Evolutionary conservation across 1,284 basidiomycete genomes (phyloP).

Genomic region (Naganishia albida): DNA sequence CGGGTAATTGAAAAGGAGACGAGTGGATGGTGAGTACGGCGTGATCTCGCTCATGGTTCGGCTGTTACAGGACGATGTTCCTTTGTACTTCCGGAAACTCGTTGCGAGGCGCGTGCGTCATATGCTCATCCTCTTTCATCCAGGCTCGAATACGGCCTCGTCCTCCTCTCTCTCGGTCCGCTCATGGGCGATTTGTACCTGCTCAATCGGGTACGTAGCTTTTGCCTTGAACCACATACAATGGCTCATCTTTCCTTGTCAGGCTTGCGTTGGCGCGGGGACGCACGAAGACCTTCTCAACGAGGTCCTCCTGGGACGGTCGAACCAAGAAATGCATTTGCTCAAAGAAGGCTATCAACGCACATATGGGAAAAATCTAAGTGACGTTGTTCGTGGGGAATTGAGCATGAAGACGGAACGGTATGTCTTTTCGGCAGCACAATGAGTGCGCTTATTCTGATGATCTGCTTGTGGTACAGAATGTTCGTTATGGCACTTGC

Average conservation of each 20-base stretch:
- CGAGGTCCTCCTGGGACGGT: conserved; percentile 51
- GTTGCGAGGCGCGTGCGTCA: too few relatives aligned
- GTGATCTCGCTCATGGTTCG: background rate
- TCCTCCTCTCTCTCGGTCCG: conserved; percentile 51
- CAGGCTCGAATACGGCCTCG: conserved; percentile 52
- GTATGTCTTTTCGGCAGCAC: conserved; percentile 30
- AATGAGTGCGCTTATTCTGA: background rate
- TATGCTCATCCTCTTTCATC: background rate
- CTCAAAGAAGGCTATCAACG: conserved; percentile 52
- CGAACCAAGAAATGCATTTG: conserved; percentile 54
- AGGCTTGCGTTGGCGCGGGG: conserved; percentile 51
- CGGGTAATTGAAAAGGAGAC: conserved; percentile 54
- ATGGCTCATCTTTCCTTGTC: conserved; percentile 35
- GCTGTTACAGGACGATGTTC: background rate
- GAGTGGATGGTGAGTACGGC: conserved; percentile 45
- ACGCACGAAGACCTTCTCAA: conserved; percentile 54
- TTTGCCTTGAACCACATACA: background rate
- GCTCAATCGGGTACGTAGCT: conserved; percentile 29
- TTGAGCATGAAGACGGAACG: conserved; percentile 55
- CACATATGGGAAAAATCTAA: conserved; percentile 49
- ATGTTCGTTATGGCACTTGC: conserved; percentile 54
- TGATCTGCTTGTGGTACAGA: conserved; percentile 31
- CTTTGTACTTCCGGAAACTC: background rate
- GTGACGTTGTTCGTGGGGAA: conserved; percentile 48
- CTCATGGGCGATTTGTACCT: conserved; percentile 51